Base-by-base conservation (phyloP, 2,329 filamentous ascomycete genomes). In the Magnaporthiopsis rhizophila region DNA sequence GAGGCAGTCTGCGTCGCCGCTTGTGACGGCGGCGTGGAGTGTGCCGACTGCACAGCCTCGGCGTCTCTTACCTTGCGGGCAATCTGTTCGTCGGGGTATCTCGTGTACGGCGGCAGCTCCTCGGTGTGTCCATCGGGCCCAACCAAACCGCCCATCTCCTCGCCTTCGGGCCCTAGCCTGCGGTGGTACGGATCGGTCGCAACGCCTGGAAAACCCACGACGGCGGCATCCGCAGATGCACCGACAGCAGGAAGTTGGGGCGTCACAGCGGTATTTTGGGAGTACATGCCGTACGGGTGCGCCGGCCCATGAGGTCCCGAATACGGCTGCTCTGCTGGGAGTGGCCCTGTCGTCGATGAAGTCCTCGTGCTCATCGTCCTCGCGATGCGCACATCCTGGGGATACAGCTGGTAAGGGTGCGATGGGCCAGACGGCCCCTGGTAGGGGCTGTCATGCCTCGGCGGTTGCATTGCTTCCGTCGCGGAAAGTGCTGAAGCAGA, bases 111-210 rank as follows among this genome's bases (percentile, higher is more conserved):
- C 15, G 94, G 94, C 24, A 97, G 79, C 74, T 96, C 91, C 75
- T 98, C 94, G 1, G 90, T 89, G 72, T 97, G 92, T 1, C 93
- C 93, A 71, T 96, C 87, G 0, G 90, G 90, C 1, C 92, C 92
- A 62, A 97, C 89, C 64, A 97, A 86, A 73, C 93, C 92, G 60
- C 89, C 91, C n/a, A 85, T 80, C 69, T 97, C 93, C 76, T 97
- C 92, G 63, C 91, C 91, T 65, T 92, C 90, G 0, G 91, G 89
- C 0, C 89, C 90, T 62, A 91, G 76, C 62, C 89, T 86, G 67
- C 90, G 81, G 71, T 89, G 89, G 70, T 92, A 96, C 64, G 83
- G 79, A 66, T 83, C 84, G 30, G 32, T 21, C 7, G 81, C 80
- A 50, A 86, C 78, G 7, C 88, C 88, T 8, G 87, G 86, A 68